Evolutionary conservation across 2,329 filamentous ascomycete species (phyloP).

Genomic region (Ophiostoma ulmi): DNA sequence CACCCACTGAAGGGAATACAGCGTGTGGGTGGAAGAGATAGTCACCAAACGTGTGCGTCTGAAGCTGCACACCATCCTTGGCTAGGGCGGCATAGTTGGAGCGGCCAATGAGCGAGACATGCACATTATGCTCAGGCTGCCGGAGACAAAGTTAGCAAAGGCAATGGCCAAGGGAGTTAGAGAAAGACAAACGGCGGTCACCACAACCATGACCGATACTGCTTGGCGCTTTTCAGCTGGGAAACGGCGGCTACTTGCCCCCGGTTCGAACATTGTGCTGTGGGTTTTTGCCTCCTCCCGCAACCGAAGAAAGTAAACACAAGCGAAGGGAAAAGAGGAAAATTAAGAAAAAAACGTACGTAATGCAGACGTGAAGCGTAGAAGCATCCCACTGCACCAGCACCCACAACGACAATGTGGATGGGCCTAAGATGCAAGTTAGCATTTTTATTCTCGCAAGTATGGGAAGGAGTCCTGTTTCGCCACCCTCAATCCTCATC

Average conservation of each 20-base stretch:
- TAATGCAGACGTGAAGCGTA: constrained; percentile 64
- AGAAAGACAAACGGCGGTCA: not conserved
- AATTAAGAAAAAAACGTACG: constrained; percentile 28
- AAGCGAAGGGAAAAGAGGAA: not conserved
- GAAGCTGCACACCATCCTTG: constrained; percentile 56
- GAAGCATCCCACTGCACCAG: constrained; percentile 67
- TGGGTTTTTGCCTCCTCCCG: not conserved
- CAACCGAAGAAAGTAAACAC: not conserved
- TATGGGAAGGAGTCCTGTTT: not conserved
- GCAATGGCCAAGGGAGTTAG: not conserved
- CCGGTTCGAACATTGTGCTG: not conserved
- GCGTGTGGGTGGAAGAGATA: constrained; percentile 59
- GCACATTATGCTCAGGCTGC: constrained; percentile 47
- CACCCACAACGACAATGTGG: constrained; percentile 62
- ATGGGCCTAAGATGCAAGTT: constrained; percentile 38
- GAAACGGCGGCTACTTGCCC: constrained; percentile 4
- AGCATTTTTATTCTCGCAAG: not conserved
- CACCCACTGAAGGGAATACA: constrained; percentile 57
- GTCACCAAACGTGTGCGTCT: constrained; percentile 62
- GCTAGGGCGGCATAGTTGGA: constrained; percentile 66
- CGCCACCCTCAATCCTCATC: constrained; percentile 6
- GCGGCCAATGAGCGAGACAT: constrained; percentile 65
- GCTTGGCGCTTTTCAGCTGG: not conserved
- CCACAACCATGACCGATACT: not conserved
- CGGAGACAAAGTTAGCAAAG: not conserved